A percentile compares a stretch with the other conserved stretches of the same genome.
Evolutionary conservation across 1,284 basidiomycete genomes (phyloP).

Genomic region (Peniophora sp.): DNA sequence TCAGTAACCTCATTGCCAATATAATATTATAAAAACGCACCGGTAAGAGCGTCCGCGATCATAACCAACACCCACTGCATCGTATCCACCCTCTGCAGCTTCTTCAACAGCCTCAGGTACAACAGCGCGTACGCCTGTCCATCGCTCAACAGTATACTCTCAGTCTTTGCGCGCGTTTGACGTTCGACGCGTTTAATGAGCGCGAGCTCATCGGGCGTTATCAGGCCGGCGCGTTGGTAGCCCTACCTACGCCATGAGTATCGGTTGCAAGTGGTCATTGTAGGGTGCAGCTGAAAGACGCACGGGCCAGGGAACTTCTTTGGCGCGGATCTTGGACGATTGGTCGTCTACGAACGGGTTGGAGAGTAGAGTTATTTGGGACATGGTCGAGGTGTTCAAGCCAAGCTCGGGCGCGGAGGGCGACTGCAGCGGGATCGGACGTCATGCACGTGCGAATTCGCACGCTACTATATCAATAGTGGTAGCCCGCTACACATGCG

Average conservation of each 20-base stretch:
- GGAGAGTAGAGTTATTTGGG: constrained; percentile 75
- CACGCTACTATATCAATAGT: constrained; percentile 16
- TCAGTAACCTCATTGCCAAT: background rate
- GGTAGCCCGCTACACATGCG: constrained; percentile 16
- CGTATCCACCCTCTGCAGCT: constrained; percentile 88
- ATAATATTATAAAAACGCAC: constrained; percentile 29
- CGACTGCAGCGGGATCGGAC: constrained; percentile 1
- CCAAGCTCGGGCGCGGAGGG: constrained; percentile 11
- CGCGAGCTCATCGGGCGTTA: constrained; percentile 84
- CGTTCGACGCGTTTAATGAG: constrained; percentile 87
- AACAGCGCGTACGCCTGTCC: constrained; percentile 81
- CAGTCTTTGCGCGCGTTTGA: constrained; percentile 66
- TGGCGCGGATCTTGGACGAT: constrained; percentile 81
- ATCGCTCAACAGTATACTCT: constrained; percentile 71
- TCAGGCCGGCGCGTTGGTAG: constrained; percentile 90
- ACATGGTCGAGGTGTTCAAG: constrained; percentile 31
- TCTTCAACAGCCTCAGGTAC: constrained; percentile 88
- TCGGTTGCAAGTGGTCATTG: background rate
- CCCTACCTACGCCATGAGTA: constrained; percentile 40
- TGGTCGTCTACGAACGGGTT: constrained; percentile 85
- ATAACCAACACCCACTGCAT: constrained; percentile 91
- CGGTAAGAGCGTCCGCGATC: constrained; percentile 84
- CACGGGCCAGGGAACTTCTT: constrained; percentile 96
- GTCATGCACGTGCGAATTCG: constrained; percentile 4
- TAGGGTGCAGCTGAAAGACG: constrained; percentile 9